Percentiles rank a stretch among this genome's conserved stretches.
phyloP scores from a whole-genome alignment of 129 eudicot species.

The Helianthus tuberosus region DNA sequence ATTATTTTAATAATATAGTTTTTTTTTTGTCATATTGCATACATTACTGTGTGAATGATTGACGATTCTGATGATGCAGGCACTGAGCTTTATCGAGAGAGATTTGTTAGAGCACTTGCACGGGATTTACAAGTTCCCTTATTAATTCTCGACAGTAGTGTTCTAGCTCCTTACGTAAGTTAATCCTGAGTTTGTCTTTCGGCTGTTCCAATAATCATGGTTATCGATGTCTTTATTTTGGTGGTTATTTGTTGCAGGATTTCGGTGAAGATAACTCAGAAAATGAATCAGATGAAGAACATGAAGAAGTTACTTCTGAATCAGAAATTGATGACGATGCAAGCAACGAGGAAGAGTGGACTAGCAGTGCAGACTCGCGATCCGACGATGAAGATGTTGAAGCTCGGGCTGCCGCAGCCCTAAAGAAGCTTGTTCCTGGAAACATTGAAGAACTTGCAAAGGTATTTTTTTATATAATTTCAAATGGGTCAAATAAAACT shows the following conservation, averaged over 20 bases:
- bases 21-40: not conserved
- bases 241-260: conserved; percentile 47
- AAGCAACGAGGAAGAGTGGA: conserved; percentile 75
- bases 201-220: conserved; percentile 4
- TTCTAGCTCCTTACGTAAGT: conserved; percentile 91
- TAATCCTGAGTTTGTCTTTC: conserved; percentile 4
- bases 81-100: conserved; percentile 93
- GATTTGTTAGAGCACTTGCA: conserved; percentile 93
- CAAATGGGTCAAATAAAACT: not conserved
- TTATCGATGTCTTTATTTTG: conserved; percentile 6
- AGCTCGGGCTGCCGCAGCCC: conserved; percentile 64
- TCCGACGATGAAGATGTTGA: conserved; percentile 73
- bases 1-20: not conserved
- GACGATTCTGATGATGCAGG: conserved; percentile 51
- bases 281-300: conserved; percentile 80
- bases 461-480: conserved; percentile 38
- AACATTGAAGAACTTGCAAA: conserved; percentile 78
- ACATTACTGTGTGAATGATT: not conserved
- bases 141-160: conserved; percentile 87
- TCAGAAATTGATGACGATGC: conserved; percentile 80
- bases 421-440: conserved; percentile 72
- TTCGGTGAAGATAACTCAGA: conserved; percentile 71
- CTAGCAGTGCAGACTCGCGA: conserved; percentile 63
- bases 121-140: conserved; percentile 84
- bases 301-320: conserved; percentile 68